Base-by-base conservation (phyloP, 2,329 filamentous ascomycete genomes). In the Stachybotrys elegans region DNA sequence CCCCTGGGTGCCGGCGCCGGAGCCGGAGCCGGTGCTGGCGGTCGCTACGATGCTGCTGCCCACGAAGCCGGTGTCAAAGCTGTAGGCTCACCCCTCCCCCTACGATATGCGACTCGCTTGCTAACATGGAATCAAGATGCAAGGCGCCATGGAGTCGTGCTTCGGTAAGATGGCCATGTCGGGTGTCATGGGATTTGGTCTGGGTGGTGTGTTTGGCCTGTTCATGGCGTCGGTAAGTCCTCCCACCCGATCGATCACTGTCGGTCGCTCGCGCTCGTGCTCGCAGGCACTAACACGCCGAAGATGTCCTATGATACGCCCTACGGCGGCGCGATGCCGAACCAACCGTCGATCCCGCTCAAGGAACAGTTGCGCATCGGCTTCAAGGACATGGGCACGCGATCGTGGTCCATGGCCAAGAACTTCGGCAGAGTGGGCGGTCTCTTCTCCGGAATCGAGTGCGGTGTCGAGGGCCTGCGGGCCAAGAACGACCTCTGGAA, bases 301-400 rank as follows among this genome's bases (percentile, higher is more conserved):
- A 29, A 95, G 89, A 98, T 98, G 93, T 86, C 89, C 68, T 98
- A 98, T 78, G 93, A 98, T 64, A 96, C 91, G 0, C 88, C 92
- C 47, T 84, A 90, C 68, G 85, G 79, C 63, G 71, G 64, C 23
- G 68, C 70, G 35, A 67, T 67, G 57, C 56, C 61, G 39, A 56
- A 63, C 16, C 57, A 62, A 21, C 62, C 71, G 34, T 73, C 74
- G n/a, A 81, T 98, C 17, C 91, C 93, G 22, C 76, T 92, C 51
- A 79, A 83, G 37, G 81, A 95, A 64, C 93, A 97, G 68, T 77
- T 98, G 43, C 82, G 81, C 50, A 70, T 79, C 58, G 93, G 93
- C 43, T 89, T 98, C 72, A 90, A 87, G 65, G 93, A 98, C 66
- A 97, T 98, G 91, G 93, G 93, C 53, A 68, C 76, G 51, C 82